Evolutionary conservation across 352 stramenopile species (phyloP).

Genomic region (Phytophthora idaei): DNA sequence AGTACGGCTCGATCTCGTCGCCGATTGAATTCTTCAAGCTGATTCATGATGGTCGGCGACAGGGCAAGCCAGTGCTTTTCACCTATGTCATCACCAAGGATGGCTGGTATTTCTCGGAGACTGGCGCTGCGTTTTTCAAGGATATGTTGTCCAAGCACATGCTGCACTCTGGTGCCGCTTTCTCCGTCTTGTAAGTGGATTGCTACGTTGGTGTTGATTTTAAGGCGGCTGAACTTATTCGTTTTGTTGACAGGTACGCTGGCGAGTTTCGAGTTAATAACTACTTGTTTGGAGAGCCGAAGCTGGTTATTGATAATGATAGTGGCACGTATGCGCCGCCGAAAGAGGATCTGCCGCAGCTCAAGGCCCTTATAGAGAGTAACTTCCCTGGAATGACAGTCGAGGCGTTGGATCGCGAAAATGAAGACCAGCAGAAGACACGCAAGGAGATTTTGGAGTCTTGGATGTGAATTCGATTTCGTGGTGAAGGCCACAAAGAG

Average conservation of each 20-base stretch:
- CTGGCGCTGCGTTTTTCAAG: conserved; percentile 48
- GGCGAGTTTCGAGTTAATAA: conserved; percentile 43
- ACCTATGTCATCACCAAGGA: conserved; percentile 49
- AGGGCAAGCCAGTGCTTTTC: conserved; percentile 43
- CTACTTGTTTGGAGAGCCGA: conserved; percentile 32
- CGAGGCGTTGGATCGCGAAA: conserved; percentile 36
- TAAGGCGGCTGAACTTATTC: not conserved
- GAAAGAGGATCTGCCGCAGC: conserved; percentile 33
- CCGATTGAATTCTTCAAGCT: conserved; percentile 47
- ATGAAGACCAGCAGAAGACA: conserved; percentile 21
- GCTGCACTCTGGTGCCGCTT: conserved; percentile 43
- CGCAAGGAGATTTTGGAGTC: conserved; percentile 43
- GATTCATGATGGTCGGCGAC: conserved; percentile 37
- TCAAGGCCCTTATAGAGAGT: conserved; percentile 42
- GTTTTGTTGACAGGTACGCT: conserved; percentile 34
- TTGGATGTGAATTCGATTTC: conserved; percentile 21
- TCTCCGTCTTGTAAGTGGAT: conserved; percentile 39
- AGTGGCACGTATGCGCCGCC: conserved; percentile 50
- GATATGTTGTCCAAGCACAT: conserved; percentile 57
- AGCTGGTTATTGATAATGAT: conserved; percentile 49
- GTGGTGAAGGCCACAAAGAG: too few species aligned
- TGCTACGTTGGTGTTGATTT: not conserved
- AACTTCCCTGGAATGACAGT: conserved; percentile 47
- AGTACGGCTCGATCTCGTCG: conserved; percentile 32
- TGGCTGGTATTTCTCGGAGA: conserved; percentile 54